Base-by-base conservation (phyloP, 1,284 basidiomycete species). In the Hemileia vastatrix region DNA sequence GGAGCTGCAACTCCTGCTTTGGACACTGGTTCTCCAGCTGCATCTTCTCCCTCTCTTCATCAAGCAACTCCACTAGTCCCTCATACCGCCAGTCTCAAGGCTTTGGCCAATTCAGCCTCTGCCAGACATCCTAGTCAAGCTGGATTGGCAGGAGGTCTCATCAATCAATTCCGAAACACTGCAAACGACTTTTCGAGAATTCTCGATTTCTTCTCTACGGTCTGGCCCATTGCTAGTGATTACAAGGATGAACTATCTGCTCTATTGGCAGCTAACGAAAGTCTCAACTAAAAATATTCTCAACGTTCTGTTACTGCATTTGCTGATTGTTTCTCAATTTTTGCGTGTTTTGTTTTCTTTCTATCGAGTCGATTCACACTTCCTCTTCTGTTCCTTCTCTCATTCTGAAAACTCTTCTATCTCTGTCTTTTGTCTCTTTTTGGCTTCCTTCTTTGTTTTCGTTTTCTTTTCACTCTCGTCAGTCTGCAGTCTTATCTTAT, bases 1-100 rank as follows among this genome's bases (percentile, higher is more conserved):
- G 64, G 66, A 0, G 67, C 36, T 40, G 36, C 36, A 9, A 40
- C 36, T 40, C 36, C 36, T 11, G 36, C 36, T 9, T 27, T 27
- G 27, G 11, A 40, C 9, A 9, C 36, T 11, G 36, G 36, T 40
- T 40, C 36, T 11, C 36, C 36, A 11, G 11, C 36, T 9, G 15
- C 9, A 9, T 40, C 36, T 15, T 40, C 36, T 9, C 36, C 36
- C 36, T 40, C 36, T 40, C 27, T 27, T 27, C 27, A 27, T 27
- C 27, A 27, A 27, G 27, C 27, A 27, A 27, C 27, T 27, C 27
- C 27, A 27, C 27, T 27, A 27, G 27, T 27, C 27, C 27, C 27
- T 27, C 27, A 27, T 27, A 27, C 27, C 27, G 27, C 27, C 27
- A 11, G 11, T 40, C 15, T 15, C 9, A 40, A 15, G 15, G 8